Evolutionary conservation across 345 rosid species (phyloP).

Genomic region (Camelina hispida): DNA sequence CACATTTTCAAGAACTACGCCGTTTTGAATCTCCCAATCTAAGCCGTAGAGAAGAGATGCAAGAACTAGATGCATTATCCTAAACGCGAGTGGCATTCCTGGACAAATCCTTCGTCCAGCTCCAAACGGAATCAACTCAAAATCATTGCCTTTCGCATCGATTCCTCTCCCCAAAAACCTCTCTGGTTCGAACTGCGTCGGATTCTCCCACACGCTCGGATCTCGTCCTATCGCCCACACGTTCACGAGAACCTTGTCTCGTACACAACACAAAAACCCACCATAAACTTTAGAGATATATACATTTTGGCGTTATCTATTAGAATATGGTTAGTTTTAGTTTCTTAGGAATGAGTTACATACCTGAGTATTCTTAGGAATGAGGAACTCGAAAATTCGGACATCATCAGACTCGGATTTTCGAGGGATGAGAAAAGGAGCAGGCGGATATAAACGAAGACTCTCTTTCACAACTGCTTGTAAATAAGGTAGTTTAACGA

Average conservation of each 20-base stretch:
- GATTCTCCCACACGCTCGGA: constrained; percentile 40
- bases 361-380: constrained; percentile 35
- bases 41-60: constrained; percentile 48
- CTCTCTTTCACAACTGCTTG: constrained; percentile 50
- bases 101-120: constrained; percentile 41
- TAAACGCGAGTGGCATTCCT: constrained; percentile 47
- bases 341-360: neutral
- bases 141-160: constrained; percentile 36
- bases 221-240: constrained; percentile 49
- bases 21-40: constrained; percentile 47
- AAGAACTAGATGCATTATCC: constrained; percentile 51
- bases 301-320: neutral
- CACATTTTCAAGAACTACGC: constrained; percentile 34
- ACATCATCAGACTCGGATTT: constrained; percentile 27
- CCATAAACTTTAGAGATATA: neutral
- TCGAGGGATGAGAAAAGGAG: constrained; percentile 46
- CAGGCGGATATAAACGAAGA: constrained; percentile 50
- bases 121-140: constrained; percentile 38
- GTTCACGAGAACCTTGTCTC: constrained; percentile 38
- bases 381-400: constrained; percentile 22
- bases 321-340: too few species aligned
- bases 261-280: neutral
- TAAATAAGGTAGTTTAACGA: constrained; percentile 39
- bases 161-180: constrained; percentile 26
- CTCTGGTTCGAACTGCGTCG: constrained; percentile 41